Evolutionary conservation across 768 basidiomycete genomes (phyloP).

Genomic region (Suillus hirtellus): DNA sequence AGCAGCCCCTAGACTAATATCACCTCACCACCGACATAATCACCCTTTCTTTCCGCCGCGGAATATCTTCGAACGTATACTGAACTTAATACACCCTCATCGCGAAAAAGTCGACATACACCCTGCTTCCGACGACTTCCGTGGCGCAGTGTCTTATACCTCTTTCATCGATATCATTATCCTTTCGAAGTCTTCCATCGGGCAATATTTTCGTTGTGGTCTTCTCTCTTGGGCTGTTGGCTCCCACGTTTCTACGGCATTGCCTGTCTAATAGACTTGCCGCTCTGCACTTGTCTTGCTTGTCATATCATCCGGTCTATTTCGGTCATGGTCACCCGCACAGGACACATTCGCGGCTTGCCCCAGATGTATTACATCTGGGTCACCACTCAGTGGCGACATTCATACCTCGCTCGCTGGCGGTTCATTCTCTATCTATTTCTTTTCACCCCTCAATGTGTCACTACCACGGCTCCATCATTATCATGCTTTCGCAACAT

Average conservation of each 20-base stretch:
- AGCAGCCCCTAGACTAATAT: slow-evolving; percentile 40
- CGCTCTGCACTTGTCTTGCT: slow-evolving; percentile 26
- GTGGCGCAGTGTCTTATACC: slow-evolving; percentile 29
- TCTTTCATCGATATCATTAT: slow-evolving; percentile 43
- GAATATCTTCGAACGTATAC: slow-evolving; percentile 29
- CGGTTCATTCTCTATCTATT: slow-evolving; percentile 26
- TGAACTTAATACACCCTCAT: slow-evolving; percentile 18
- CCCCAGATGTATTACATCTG: slow-evolving; percentile 28
- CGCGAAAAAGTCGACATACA: slow-evolving; percentile 12
- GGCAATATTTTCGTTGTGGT: slow-evolving; percentile 30
- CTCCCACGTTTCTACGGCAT: slow-evolving; percentile 26
- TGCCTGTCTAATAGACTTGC: slow-evolving; percentile 29
- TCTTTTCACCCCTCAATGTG: slow-evolving; percentile 38
- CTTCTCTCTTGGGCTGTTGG: slow-evolving; percentile 34
- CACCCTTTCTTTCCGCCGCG: slow-evolving; percentile 24
- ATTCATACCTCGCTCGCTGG: slow-evolving; percentile 49
- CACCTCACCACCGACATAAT: slow-evolving; percentile 32
- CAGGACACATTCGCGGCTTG: slow-evolving; percentile 34
- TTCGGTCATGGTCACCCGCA: slow-evolving; percentile 40
- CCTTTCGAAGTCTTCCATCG: slow-evolving; percentile 38
- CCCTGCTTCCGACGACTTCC: slow-evolving; percentile 16
- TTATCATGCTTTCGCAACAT: slow-evolving; percentile 43
- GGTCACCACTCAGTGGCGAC: slow-evolving; percentile 37
- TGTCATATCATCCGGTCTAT: slow-evolving; percentile 28
- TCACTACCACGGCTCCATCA: slow-evolving; percentile 42